These are phyloP conservation scores for Dentiscutata heterogama DNA, from an alignment of 371 early-diverging fungal species.

Conservation along the genomic window DNA sequence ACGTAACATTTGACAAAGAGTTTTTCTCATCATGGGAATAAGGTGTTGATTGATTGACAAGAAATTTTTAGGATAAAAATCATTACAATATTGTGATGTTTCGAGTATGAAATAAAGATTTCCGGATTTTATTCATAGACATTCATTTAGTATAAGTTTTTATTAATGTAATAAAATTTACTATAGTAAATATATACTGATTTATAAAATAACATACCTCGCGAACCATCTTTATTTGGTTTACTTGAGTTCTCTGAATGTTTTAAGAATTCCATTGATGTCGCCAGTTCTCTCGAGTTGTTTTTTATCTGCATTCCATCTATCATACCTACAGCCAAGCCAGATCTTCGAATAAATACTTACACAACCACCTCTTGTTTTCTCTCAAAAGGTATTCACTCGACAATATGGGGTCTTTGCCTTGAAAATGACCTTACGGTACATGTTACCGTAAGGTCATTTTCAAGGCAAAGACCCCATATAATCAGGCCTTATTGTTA, in stretches of 20 bases:
- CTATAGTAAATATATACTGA: too few relatives aligned
- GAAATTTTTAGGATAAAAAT: too few relatives aligned
- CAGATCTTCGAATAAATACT: constrained; percentile 3
- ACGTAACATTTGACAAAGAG: not conserved
- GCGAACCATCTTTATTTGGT: not conserved
- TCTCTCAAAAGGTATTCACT: constrained; percentile 28
- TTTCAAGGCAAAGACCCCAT: too few relatives aligned
- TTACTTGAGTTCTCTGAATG: not conserved
- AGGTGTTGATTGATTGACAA: not conserved
- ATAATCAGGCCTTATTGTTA: not conserved
- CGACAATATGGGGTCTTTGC: too few relatives aligned
- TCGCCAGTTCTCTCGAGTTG: not conserved
- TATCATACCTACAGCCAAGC: not conserved
- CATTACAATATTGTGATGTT: too few relatives aligned
- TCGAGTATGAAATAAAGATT: too few relatives aligned
- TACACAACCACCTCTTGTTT: constrained; percentile 11
- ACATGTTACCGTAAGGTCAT: too few relatives aligned
- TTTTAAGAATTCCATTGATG: not conserved
- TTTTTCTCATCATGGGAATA: not conserved
- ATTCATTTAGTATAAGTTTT: too few relatives aligned
- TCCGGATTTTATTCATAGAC: too few relatives aligned
- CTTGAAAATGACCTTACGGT: too few relatives aligned
- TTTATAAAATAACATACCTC: not conserved
- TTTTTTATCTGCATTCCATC: not conserved
- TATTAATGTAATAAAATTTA: too few relatives aligned